Conservation (phyloP, 2,329 filamentous ascomycete genomes). For the Fusarium sp. region DNA sequence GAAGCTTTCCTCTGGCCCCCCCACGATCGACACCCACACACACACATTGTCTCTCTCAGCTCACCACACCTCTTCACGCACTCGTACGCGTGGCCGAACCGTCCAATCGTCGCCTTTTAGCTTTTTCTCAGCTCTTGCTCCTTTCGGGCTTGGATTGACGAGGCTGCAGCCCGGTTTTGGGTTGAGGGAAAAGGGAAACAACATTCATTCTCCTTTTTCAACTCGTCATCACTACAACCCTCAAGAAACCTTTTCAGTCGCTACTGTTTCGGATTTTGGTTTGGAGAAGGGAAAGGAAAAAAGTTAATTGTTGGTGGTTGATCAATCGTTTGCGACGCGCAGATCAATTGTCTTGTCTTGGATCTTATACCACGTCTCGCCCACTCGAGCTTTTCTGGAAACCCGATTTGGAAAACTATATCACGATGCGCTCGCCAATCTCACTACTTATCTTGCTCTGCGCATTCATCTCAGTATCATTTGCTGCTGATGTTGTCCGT, state of each 20-base stretch:
- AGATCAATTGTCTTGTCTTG: constrained; percentile 25
- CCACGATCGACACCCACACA: constrained; percentile 31
- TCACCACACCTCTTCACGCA: constrained; percentile 14
- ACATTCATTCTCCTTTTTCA: constrained; percentile 8
- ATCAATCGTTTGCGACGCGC: constrained; percentile 23
- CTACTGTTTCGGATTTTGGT: constrained; percentile 28
- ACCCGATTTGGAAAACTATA: background rate
- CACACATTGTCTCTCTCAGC: constrained; percentile 1
- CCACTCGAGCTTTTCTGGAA: constrained; percentile 13
- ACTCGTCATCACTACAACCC: constrained; percentile 32
- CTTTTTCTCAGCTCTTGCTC: constrained; percentile 28
- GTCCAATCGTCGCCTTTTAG: constrained; percentile 18
- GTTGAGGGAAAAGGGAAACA: constrained; percentile 8
- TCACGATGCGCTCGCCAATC: constrained; percentile 39
- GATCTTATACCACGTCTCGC: constrained; percentile 22
- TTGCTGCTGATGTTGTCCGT: constrained; percentile 33
- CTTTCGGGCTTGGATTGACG: constrained; percentile 10
- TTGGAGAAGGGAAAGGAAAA: constrained; percentile 1
- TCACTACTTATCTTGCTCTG: constrained; percentile 38
- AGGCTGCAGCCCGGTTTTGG: constrained; percentile 20
- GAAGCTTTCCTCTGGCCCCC: constrained; percentile 16
- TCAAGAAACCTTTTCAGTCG: constrained; percentile 26
- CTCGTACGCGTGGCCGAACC: constrained; percentile 32
- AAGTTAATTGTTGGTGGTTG: constrained; percentile 21
- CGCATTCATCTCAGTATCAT: constrained; percentile 23